Evolutionary conservation across 352 stramenopile genomes (phyloP).

Genomic region (Pilasporangium apinafurcum): DNA sequence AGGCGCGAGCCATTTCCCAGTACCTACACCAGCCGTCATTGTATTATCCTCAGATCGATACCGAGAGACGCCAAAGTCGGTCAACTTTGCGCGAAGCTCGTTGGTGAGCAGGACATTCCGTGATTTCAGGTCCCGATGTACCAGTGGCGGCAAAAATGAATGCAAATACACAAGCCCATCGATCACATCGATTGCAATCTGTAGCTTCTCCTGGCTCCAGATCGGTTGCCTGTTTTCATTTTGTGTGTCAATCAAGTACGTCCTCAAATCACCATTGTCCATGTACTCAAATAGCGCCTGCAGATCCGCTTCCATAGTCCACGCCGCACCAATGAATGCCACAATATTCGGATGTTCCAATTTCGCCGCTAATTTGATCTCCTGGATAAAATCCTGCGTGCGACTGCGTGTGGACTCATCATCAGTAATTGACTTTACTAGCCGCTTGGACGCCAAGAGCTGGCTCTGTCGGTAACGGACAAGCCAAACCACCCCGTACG

Average conservation of each 20-base stretch:
- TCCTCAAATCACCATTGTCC: conserved; percentile 37
- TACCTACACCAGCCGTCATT: conserved; percentile 44
- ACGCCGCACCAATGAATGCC: conserved; percentile 41
- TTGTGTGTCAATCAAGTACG: conserved; percentile 14
- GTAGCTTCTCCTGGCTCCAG: conserved; percentile 42
- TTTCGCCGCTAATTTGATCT: conserved; percentile 46
- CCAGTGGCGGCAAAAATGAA: conserved; percentile 44
- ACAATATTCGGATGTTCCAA: conserved; percentile 46
- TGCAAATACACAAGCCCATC: conserved; percentile 65
- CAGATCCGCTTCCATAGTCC: conserved; percentile 37
- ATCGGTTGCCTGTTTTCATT: conserved; percentile 6
- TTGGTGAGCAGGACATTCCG: conserved; percentile 41
- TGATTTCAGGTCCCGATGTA: conserved; percentile 59
- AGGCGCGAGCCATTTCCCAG: conserved; percentile 43
- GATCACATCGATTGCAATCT: conserved; percentile 47
- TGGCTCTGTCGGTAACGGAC: conserved; percentile 26
- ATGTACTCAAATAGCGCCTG: conserved; percentile 68
- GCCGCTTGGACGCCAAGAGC: conserved; percentile 33
- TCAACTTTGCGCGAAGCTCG: conserved; percentile 24
- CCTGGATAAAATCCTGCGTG: conserved; percentile 33
- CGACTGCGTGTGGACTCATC: too few relatives aligned
- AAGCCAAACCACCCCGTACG: conserved; percentile 32
- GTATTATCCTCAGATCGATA: conserved; percentile 30
- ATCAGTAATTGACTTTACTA: conserved; percentile 22
- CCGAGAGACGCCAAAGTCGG: conserved; percentile 39